Percentiles rank a stretch among this genome's conserved stretches.
These are phyloP conservation scores for Sporisorium scitamineum DNA, from an alignment of 1,284 basidiomycete species.

Conservation along the genomic window DNA sequence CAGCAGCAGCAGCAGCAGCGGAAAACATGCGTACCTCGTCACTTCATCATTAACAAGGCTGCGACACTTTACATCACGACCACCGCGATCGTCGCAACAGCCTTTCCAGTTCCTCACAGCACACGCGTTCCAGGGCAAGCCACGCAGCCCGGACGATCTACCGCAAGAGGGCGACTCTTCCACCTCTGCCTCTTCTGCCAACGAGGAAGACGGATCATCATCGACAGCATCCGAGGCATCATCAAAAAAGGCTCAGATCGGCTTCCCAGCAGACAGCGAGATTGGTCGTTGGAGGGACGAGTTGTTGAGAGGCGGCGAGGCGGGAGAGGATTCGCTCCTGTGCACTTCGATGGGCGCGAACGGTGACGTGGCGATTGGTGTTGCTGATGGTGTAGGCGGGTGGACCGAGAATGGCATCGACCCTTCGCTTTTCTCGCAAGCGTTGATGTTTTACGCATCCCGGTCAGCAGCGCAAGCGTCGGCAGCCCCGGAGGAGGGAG, in stretches of 20 bases:
- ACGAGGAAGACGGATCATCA: slow-evolving; percentile 25
- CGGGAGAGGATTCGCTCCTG: slow-evolving; percentile 71
- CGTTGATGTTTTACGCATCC: slow-evolving; percentile 78
- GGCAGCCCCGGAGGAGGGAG: slow-evolving; percentile 19
- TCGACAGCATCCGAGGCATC: slow-evolving; percentile 2
- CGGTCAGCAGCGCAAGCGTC: slow-evolving; percentile 70
- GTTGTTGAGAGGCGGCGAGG: slow-evolving; percentile 72
- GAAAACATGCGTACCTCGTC: not conserved
- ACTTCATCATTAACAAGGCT: not conserved
- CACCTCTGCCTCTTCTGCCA: slow-evolving; percentile 17
- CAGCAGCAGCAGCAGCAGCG: not conserved
- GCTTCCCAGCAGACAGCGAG: slow-evolving; percentile 76
- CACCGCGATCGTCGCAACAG: slow-evolving; percentile 26
- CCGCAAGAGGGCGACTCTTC: slow-evolving; percentile 29
- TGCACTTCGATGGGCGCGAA: slow-evolving; percentile 74
- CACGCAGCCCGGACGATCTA: slow-evolving; percentile 68
- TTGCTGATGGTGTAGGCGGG: slow-evolving; percentile 79
- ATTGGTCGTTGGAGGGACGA: slow-evolving; percentile 80
- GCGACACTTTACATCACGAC: slow-evolving; percentile 29
- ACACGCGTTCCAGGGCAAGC: slow-evolving; percentile 82
- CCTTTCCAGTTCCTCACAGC: slow-evolving; percentile 79
- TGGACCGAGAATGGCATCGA: slow-evolving; percentile 84
- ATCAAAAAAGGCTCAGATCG: slow-evolving; percentile 69
- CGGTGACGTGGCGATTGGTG: slow-evolving; percentile 81
- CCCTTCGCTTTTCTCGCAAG: slow-evolving; percentile 80